Conservation (phyloP, 805 yeast species). For the Candida awuae region DNA sequence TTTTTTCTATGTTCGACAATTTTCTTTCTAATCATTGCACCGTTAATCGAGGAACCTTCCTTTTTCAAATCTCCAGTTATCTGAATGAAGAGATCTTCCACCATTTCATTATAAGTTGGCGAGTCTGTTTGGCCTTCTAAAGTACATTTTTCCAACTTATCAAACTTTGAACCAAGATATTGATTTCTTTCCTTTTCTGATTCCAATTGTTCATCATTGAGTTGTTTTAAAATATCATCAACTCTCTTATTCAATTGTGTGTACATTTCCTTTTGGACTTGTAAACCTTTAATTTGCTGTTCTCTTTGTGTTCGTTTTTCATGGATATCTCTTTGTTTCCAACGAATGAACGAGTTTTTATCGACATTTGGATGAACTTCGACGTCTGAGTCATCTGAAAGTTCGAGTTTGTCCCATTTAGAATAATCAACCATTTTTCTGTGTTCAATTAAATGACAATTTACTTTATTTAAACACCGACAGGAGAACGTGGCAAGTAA, state of each 20-base stretch:
- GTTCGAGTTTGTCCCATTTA: slow-evolving; percentile 94
- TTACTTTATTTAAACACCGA: no score
- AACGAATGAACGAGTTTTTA: slow-evolving; percentile 79
- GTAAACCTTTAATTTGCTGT: slow-evolving; percentile 65
- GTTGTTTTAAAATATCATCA: slow-evolving; percentile 44
- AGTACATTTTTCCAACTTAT: slow-evolving; percentile 46
- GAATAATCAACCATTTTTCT: slow-evolving; percentile 64
- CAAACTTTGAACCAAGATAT: slow-evolving; percentile 45
- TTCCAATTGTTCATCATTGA: slow-evolving; percentile 34
- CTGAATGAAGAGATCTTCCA: slow-evolving; percentile 80
- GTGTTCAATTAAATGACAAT: no score
- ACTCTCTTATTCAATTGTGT: slow-evolving; percentile 64
- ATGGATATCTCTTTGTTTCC: slow-evolving; percentile 97
- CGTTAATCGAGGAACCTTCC: slow-evolving; percentile 37
- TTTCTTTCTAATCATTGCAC: slow-evolving; percentile 32
- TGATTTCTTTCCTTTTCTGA: slow-evolving; percentile 29
- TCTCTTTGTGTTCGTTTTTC: slow-evolving; percentile 81
- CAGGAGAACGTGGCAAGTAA: slow-evolving; percentile 1
- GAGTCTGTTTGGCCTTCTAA: slow-evolving; percentile 30
- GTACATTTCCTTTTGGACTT: slow-evolving; percentile 77
- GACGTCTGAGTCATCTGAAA: slow-evolving; percentile 93
- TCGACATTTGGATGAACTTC: slow-evolving; percentile 99
- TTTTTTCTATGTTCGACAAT: slow-evolving; percentile 58
- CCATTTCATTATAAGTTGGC: slow-evolving; percentile 83
- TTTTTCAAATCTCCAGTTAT: slow-evolving; percentile 51